Evolutionary conservation across 2,329 filamentous ascomycete genomes (phyloP), one percentile per base, ranked within the genome.

Genomic region (Fusarium sp.): DNA sequence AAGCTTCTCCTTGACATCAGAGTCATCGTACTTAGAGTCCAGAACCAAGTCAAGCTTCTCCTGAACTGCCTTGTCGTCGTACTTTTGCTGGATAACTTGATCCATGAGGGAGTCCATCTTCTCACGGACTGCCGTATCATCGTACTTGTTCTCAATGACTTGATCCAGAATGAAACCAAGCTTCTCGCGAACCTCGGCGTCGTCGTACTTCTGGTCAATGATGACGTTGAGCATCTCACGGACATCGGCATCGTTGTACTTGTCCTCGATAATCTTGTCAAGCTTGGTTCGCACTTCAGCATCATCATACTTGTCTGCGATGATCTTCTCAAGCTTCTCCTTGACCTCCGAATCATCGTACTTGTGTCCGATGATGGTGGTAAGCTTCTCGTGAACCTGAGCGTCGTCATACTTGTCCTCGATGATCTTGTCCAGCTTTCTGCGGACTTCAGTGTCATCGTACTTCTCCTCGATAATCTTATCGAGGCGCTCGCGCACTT

Each of bases 261-360:
- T 77, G 22, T 71, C 63, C 18, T 77, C 78, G 3, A 80, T 78
- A 18, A 88, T 80, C 35, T 81, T 81, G 68, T 86, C 84, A 31
- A 91, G 84, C 73, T 91, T 90, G 64, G 92, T 88, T 8, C 76
- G 78, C 9, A 82, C 76, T 43, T 74, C 71, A 10, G 73, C 64
- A 64, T 82, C 81, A 41, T 94, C 91, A 73, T 93, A 93, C 52
- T 71, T 91, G 77, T 93, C 90, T 61, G 88, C 89, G 45, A 94
- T 86, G 6, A 93, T 76, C 60, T 75, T 79, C 50, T 83, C 80
- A 4, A 84, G 80, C 71, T 83, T 83, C 64, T 83, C 78, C 6
- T 80, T 80, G 5, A 84, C 79, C 13, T 77, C 76, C 0, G 71
- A 62, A 31, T 84, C 82, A 31, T 95, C 91, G 72, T 93, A 94